Base-by-base conservation (phyloP, 768 basidiomycete genomes). In the Podaxis sp. region DNA sequence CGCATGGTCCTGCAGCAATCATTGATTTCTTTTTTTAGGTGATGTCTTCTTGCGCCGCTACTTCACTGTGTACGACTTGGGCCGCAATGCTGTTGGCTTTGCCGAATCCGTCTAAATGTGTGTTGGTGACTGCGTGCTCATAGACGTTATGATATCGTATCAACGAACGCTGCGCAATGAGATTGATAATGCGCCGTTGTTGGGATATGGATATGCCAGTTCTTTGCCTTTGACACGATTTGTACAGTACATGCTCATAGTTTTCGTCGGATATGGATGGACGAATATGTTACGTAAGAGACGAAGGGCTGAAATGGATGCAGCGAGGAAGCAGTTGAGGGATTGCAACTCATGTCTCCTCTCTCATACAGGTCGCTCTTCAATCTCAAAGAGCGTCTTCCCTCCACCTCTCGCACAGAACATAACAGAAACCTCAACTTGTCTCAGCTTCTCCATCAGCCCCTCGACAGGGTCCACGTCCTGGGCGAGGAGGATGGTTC, bases 31-130 rank as follows among this genome's bases (percentile, higher is more conserved):
- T 49, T 26, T 46, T 62, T 0, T 65, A 89, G 88, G 92, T 68
- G 92, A 96, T 68, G 90, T 87, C 64, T 97, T 96, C 87, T 87
- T 97, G 58, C 90, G 96, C 75, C 91, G 88, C 71, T 95, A 89
- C 75, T 92, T 82, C 77, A 93, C 91, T n/a, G 90, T 95, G n/a
- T 95, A 93, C 69, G 92, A 95, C 69, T 82, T 90, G 26, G 88
- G 82, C 37, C 80, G 76, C 66, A 67, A 94, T 73, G 93, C 93
- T 44, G 90, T 96, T 65, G 95, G 93, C 48, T 95, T 96, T 67
- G 95, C 94, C 10, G 63, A 69, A 33, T 72, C 78, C 7, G 67
- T 70, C 20, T 80, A 66, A 72, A 24, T 11, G 30, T 5, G 26
- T 37, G 20, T 26, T n/a, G 10, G 26, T 22, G n/a, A 11, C 22